These are phyloP conservation scores for Aspergillus pseudotamarii DNA, from an alignment of 2,329 filamentous ascomycete genomes.

Conservation along the genomic window DNA sequence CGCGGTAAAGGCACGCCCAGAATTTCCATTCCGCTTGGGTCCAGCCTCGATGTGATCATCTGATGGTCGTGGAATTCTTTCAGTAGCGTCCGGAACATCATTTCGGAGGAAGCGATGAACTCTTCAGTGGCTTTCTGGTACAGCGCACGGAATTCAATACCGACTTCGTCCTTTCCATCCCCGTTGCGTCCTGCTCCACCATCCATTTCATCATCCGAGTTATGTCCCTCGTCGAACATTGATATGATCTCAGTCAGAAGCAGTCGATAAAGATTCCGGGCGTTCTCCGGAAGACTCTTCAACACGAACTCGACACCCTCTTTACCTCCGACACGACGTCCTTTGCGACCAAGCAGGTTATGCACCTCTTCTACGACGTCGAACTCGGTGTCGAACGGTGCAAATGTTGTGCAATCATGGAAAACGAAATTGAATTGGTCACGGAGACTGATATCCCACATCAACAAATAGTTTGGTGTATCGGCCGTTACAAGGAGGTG, in stretches of 20 bases:
- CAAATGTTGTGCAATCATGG: slow-evolving; percentile 92
- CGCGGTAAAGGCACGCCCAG: slow-evolving; percentile 82
- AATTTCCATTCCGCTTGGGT: slow-evolving; percentile 81
- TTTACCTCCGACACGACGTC: slow-evolving; percentile 78
- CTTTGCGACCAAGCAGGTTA: slow-evolving; percentile 78
- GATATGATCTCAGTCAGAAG: slow-evolving; percentile 82
- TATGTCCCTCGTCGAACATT: slow-evolving; percentile 58
- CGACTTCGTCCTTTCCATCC: slow-evolving; percentile 49
- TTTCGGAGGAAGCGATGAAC: slow-evolving; percentile 95
- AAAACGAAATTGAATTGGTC: slow-evolving; percentile 84
- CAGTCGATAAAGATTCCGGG: slow-evolving; percentile 80
- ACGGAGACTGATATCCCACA: slow-evolving; percentile 88
- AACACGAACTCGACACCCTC: slow-evolving; percentile 92
- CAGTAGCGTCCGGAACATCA: slow-evolving; percentile 88
- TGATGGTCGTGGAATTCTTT: slow-evolving; percentile 99
- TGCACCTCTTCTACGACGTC: slow-evolving; percentile 91
- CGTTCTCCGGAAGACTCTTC: slow-evolving; percentile 88
- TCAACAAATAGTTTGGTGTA: slow-evolving; percentile 79
- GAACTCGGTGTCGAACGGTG: slow-evolving; percentile 70
- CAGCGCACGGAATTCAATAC: slow-evolving; percentile 85
- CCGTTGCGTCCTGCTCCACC: slow-evolving; percentile 35
- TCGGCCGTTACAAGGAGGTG: slow-evolving; percentile 80
- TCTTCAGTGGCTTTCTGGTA: slow-evolving; percentile 97
- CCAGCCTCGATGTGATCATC: slow-evolving; percentile 89
- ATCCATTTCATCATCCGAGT: slow-evolving; percentile 54